Evolutionary conservation across 1,284 basidiomycete genomes (phyloP).

Genomic region (Takashimella tepidaria): DNA sequence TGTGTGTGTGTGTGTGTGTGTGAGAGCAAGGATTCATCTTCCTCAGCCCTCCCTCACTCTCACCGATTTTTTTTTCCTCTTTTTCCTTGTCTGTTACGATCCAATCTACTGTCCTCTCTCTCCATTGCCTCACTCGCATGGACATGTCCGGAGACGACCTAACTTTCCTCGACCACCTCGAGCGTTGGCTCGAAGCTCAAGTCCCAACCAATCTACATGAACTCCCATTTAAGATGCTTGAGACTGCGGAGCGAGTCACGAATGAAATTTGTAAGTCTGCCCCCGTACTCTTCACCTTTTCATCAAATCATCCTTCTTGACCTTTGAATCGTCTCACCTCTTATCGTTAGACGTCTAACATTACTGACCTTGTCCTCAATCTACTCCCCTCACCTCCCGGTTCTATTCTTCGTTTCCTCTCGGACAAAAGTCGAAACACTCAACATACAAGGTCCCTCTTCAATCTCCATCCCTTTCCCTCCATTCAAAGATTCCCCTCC

Average conservation of each 20-base stretch:
- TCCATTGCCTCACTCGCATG: background rate
- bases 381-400: background rate
- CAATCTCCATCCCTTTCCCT: slow-evolving; percentile 45
- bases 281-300: background rate
- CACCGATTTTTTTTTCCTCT: background rate
- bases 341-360: background rate
- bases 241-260: slow-evolving; percentile 41
- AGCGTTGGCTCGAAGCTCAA: slow-evolving; percentile 44
- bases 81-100: background rate
- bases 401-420: background rate
- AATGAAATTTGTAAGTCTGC: slow-evolving; percentile 41
- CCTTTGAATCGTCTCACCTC: background rate
- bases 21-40: too few relatives aligned
- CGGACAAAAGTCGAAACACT: slow-evolving; percentile 41
- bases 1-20: too few relatives aligned
- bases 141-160: slow-evolving; percentile 35
- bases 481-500: slow-evolving; percentile 38
- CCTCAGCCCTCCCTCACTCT: background rate
- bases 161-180: slow-evolving; percentile 43
- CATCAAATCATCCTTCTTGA: background rate
- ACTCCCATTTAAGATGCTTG: slow-evolving; percentile 41
- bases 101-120: background rate
- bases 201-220: slow-evolving; percentile 43
- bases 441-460: slow-evolving; percentile 42
- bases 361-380: too few relatives aligned